Base-by-base conservation (phyloP, 345 rosid genomes). In the Aegle marmelos region DNA sequence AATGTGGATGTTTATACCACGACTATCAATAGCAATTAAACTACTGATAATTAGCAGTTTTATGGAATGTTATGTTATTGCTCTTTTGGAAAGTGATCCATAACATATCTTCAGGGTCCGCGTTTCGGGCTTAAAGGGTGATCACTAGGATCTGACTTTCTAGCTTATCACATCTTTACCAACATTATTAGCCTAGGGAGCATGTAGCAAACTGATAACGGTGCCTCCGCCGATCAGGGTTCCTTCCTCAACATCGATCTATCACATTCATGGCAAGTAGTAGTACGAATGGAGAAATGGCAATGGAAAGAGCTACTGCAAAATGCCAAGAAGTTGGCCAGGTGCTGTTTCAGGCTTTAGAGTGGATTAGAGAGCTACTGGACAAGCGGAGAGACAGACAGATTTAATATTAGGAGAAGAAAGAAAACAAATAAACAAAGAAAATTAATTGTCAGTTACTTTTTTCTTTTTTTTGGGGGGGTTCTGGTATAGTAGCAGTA, bases 1-100 rank as follows among this genome's bases (percentile, higher is more conserved):
- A 31, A 95, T 81, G 54, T 91, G 90, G 59, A 88, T 89, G 13
- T 77, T 83, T 7, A 75, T 88, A 25, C 96, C 92, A 0, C 93
- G 91, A 9, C 90, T 96, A 62, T 93, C 98, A n/a, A 95, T 87
- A 79, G 92, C 69, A 0, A 94, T 92, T 84, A 84, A 87, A 85
- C 94, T 90, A 45, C 94, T 83, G 37, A 93, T 77, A 25, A 93
- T 81, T 28, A 93, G 92, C 2, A 90, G 90, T 53, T 82, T 90
- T 90, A 4, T 74, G 83, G 14, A 92, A 92, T 21, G 75, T 77
- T 73, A 92, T 91, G 34, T 77, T 65, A 96, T 91, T 93, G 84
- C 87, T 77, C 45, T 77, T 90, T 69, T 85, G 31, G 78, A 93
- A 92, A 41, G 94, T 93, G 79, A 93, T 91, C 91, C 95, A 95